A percentile compares a stretch with the other conserved stretches of the same genome.
Conservation (phyloP, 495 filamentous ascomycete species). For the Tuber indicum region DNA sequence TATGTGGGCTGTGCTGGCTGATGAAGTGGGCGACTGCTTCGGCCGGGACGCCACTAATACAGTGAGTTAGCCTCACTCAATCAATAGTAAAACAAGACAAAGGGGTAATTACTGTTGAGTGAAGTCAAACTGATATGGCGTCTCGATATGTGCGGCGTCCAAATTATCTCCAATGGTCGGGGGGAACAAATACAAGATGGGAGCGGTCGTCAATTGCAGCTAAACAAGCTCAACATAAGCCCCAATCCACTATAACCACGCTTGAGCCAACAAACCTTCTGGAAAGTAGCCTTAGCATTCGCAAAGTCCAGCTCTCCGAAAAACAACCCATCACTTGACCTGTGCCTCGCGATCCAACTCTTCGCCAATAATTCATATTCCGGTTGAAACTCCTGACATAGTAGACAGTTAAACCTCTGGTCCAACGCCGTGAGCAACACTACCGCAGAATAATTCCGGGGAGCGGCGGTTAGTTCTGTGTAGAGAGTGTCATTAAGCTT, state of each 20-base stretch:
- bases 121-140: slow-evolving; percentile 82
- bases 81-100: neutral
- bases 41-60: slow-evolving; percentile 21
- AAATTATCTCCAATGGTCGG: slow-evolving; percentile 82
- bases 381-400: slow-evolving; percentile 85
- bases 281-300: slow-evolving; percentile 78
- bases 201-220: slow-evolving; percentile 92
- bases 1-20: slow-evolving; percentile 64
- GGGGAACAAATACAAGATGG: slow-evolving; percentile 79
- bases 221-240: slow-evolving; percentile 41
- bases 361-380: slow-evolving; percentile 86
- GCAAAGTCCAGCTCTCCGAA: slow-evolving; percentile 85
- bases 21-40: slow-evolving; percentile 56
- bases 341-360: slow-evolving; percentile 81
- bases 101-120: slow-evolving; percentile 57
- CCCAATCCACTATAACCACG: neutral
- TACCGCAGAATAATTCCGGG: slow-evolving; percentile 75
- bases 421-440: slow-evolving; percentile 86
- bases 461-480: slow-evolving; percentile 62
- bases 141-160: slow-evolving; percentile 50
- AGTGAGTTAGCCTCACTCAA: neutral
- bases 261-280: slow-evolving; percentile 58
- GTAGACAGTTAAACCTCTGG: slow-evolving; percentile 70
- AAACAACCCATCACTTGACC: slow-evolving; percentile 63
- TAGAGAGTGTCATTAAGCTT: slow-evolving; percentile 71